These are phyloP conservation scores for Phanerodontia chrysosporium DNA, from an alignment of 768 basidiomycete species.

Conservation along the genomic window DNA sequence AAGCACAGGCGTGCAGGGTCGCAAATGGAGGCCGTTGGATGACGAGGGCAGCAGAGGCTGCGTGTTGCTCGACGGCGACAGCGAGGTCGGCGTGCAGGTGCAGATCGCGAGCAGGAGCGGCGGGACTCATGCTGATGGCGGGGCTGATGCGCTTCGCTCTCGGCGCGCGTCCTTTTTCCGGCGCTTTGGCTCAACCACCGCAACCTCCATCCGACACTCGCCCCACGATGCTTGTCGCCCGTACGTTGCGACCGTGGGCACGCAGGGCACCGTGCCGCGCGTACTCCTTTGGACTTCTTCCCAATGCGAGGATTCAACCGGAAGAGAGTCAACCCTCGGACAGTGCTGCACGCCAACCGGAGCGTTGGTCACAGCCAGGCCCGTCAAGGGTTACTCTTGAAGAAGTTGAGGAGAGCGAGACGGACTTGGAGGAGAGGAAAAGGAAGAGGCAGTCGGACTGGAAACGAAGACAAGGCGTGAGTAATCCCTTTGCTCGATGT, in stretches of 20 bases:
- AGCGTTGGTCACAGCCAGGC: neutral
- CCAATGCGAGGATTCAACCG: neutral
- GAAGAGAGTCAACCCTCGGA: neutral
- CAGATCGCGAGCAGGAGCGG: neutral
- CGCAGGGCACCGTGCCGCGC: neutral
- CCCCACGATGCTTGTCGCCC: neutral
- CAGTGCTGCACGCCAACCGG: neutral
- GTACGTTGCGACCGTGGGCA: neutral
- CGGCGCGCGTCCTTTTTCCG: neutral
- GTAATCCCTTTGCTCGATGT: constrained; percentile 27
- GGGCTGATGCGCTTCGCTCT: neutral
- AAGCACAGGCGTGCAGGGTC: neutral
- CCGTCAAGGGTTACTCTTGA: neutral
- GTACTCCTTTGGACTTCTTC: neutral
- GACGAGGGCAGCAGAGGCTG: neutral
- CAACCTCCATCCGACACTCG: neutral
- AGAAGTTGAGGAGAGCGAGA: neutral
- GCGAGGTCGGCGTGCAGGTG: too few relatives aligned
- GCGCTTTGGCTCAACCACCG: neutral
- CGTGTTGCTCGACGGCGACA: neutral
- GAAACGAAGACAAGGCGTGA: constrained; percentile 68
- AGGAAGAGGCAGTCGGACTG: constrained; percentile 64
- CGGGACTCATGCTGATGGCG: neutral
- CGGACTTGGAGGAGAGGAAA: constrained; percentile 16
- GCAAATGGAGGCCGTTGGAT: neutral